Percentiles rank a stretch among this genome's conserved stretches.
Conservation (phyloP, 345 rosid genomes). For the Heritiera fomes region DNA sequence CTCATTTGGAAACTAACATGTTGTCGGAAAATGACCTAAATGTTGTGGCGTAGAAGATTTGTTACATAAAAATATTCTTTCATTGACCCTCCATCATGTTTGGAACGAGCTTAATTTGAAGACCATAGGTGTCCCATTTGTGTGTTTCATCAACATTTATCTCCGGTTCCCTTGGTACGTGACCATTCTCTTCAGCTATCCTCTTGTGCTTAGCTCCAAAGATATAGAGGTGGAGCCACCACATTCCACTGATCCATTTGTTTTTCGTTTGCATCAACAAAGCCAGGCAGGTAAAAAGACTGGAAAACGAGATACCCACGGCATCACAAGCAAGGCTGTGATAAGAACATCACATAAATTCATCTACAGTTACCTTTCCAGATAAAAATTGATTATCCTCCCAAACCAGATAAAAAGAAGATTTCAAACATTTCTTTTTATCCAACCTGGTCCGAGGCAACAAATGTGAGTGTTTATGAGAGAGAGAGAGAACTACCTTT, state of each 20-base stretch:
- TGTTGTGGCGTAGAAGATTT: too few relatives aligned
- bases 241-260: constrained; percentile 78
- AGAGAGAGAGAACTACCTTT: constrained; percentile 47
- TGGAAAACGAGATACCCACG: constrained; percentile 39
- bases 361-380: constrained; percentile 63
- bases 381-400: constrained; percentile 61
- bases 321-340: neutral
- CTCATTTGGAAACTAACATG: too few relatives aligned
- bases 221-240: constrained; percentile 68
- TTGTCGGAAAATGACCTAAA: too few relatives aligned
- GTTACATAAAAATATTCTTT: too few relatives aligned
- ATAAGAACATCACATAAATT: neutral
- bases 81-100: too few relatives aligned
- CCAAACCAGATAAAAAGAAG: constrained; percentile 46
- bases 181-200: constrained; percentile 62
- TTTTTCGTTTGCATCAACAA: constrained; percentile 63
- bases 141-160: constrained; percentile 16
- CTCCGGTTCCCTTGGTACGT: constrained; percentile 34
- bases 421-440: too few relatives aligned
- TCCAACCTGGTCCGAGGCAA: constrained; percentile 61
- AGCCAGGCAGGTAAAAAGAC: constrained; percentile 96
- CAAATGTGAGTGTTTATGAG: neutral
- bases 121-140: neutral
- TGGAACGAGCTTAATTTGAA: too few relatives aligned
- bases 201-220: constrained; percentile 80